Evolutionary conservation across 192 early-diverging fungal genomes (phyloP), one percentile per base, ranked within the genome.

Genomic region (Coemansia sp.): DNA sequence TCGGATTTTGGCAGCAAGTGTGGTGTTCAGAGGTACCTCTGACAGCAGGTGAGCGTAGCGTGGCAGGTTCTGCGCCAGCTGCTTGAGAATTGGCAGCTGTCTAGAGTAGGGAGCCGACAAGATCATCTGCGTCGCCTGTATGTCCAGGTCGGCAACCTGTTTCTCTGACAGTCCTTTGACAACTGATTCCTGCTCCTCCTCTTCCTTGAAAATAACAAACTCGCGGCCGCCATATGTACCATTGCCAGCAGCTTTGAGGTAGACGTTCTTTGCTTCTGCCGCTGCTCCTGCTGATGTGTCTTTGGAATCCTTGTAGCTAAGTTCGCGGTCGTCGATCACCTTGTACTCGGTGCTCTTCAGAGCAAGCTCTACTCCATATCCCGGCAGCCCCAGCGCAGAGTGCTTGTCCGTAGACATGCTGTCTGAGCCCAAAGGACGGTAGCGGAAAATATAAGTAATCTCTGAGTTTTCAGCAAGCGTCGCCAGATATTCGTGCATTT

Each of bases 311-410:
- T 76, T 30, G 82, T 59, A 12, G 14, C 47, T 55, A 10, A 76
- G 41, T 42, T 87, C 82, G 19, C 95, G 87, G 70, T 99, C 96
- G 60, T 99, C 96, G 39, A 89, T 88, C 17, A 94, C 94, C 69
- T 91, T 89, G 78, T 99, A 99, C 65, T 99, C 97, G 9, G 93
- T 93, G 51, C 85, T 96, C 75, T 99, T 99, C n/a, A 99, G 61
- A 12, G 85, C 89, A 38, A 99, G 80, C 67, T 94, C 93, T 9
- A 93, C 93, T 2, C 94, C 94, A 57, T 96, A 99, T 55, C 97
- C 97, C 11, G 87, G 69, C 23, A 99, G 70, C 11, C 79, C 62
- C 19, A 94, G 39, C n/a, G 39, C 2, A 23, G 21, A 9, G 22
- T 46, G 19, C 21, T 46, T 24, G 11, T 22, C 5, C 1, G 18